phyloP scores from a whole-genome alignment of 805 yeast species.

The Metschnikowia reukaufii region DNA sequence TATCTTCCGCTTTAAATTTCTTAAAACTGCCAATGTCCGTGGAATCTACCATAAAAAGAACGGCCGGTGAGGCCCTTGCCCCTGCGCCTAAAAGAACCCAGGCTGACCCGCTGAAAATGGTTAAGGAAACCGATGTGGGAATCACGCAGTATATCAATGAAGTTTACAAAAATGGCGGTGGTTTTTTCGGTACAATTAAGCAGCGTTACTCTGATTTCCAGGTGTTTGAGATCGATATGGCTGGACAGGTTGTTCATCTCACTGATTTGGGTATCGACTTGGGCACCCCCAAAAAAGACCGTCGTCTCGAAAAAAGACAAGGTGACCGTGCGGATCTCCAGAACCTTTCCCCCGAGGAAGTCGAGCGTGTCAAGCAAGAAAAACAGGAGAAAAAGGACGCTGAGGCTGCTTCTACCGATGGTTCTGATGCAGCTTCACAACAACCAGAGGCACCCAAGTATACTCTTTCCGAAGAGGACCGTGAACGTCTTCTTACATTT shows the following conservation, averaged over 20 bases:
- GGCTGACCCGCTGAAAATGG: constrained; percentile 27
- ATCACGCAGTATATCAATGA: constrained; percentile 67
- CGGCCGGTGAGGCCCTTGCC: neutral
- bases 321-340: constrained; percentile 37
- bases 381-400: constrained; percentile 20
- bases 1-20: neutral
- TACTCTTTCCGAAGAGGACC: constrained; percentile 47
- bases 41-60: neutral
- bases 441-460: constrained; percentile 31
- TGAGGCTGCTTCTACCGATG: neutral
- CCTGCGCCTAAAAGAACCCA: constrained; percentile 8
- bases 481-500: constrained; percentile 46
- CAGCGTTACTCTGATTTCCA: constrained; percentile 91
- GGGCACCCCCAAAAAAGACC: constrained; percentile 47
- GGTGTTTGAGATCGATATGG: constrained; percentile 78
- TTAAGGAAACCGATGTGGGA: constrained; percentile 82
- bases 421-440: neutral
- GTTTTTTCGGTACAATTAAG: constrained; percentile 79
- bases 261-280: constrained; percentile 66
- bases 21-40: neutral
- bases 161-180: constrained; percentile 40
- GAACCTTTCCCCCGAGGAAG: constrained; percentile 34
- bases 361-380: constrained; percentile 29
- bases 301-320: constrained; percentile 44
- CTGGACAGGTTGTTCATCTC: constrained; percentile 73